Evolutionary conservation across 257 asterid genomes (phyloP).

Genomic region (Echium plantagineum): DNA sequence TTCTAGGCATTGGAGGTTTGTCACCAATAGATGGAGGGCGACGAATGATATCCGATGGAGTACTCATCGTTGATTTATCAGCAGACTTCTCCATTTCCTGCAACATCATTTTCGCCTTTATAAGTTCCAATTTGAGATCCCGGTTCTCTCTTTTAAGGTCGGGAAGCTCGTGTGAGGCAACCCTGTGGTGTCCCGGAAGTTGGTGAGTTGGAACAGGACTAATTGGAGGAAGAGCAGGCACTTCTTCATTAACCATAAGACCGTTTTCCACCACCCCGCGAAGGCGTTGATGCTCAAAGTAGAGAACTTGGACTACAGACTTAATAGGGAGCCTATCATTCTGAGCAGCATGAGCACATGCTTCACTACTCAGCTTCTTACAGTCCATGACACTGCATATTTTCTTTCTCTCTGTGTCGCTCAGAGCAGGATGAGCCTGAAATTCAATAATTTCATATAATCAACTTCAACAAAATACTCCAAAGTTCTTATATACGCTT

Average conservation of each 20-base stretch:
- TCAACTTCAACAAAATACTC: too few relatives aligned
- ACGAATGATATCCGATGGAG: slow-evolving; percentile 21
- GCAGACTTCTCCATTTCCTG: slow-evolving; percentile 38
- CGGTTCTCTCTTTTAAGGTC: slow-evolving; percentile 46
- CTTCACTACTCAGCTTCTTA: slow-evolving; percentile 75
- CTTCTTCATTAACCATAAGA: slow-evolving; percentile 15
- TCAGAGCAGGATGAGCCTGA: slow-evolving; percentile 77
- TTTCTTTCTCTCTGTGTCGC: slow-evolving; percentile 70
- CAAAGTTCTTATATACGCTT: neutral
- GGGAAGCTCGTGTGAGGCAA: slow-evolving; percentile 28
- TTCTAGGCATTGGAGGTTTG: slow-evolving; percentile 57
- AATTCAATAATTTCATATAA: neutral
- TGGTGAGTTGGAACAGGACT: slow-evolving; percentile 19
- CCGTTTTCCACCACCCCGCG: slow-evolving; percentile 44
- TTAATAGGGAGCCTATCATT: slow-evolving; percentile 77
- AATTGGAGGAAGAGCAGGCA: slow-evolving; percentile 25
- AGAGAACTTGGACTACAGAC: slow-evolving; percentile 76
- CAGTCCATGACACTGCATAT: slow-evolving; percentile 83
- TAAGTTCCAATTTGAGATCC: slow-evolving; percentile 57
- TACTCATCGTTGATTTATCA: slow-evolving; percentile 20
- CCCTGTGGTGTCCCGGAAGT: slow-evolving; percentile 18
- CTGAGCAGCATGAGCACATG: slow-evolving; percentile 86
- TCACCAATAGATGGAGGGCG: slow-evolving; percentile 16
- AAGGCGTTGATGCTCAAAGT: slow-evolving; percentile 78
- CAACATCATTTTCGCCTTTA: slow-evolving; percentile 41